phyloP scores from a whole-genome alignment of 2,329 filamentous ascomycete genomes.

The Calonectria leucothoes region DNA sequence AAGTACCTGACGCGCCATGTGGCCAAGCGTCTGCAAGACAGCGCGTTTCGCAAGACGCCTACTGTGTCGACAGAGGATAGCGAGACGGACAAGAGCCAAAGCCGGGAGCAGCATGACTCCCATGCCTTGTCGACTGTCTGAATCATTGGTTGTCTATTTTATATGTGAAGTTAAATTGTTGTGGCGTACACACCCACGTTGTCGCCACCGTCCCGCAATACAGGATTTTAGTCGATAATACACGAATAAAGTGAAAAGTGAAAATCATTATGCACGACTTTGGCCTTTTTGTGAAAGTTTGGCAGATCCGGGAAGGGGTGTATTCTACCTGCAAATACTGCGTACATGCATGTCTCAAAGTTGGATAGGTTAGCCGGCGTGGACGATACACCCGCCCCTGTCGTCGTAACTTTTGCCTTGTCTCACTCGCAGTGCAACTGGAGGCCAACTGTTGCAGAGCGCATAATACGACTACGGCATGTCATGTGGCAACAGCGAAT shows the following conservation, averaged over 20 bases:
- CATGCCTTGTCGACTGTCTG: background rate
- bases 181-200: too few relatives aligned
- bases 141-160: background rate
- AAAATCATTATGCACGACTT: background rate
- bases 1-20: conserved; percentile 56
- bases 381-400: background rate
- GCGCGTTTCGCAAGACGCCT: conserved; percentile 19
- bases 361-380: background rate
- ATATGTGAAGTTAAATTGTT: too few relatives aligned
- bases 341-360: too few relatives aligned
- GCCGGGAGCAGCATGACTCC: background rate
- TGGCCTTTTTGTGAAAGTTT: background rate
- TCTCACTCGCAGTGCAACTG: background rate
- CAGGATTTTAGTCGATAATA: too few relatives aligned
- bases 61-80: background rate
- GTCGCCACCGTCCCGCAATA: too few relatives aligned
- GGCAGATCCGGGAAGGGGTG: background rate
- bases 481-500: background rate
- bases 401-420: background rate
- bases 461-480: background rate
- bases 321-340: background rate
- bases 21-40: conserved; percentile 53
- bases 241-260: too few relatives aligned
- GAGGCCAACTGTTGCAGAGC: background rate
- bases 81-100: background rate